phyloP scores from a whole-genome alignment of 805 yeast species.

The Suhomyces pyralidae region DNA sequence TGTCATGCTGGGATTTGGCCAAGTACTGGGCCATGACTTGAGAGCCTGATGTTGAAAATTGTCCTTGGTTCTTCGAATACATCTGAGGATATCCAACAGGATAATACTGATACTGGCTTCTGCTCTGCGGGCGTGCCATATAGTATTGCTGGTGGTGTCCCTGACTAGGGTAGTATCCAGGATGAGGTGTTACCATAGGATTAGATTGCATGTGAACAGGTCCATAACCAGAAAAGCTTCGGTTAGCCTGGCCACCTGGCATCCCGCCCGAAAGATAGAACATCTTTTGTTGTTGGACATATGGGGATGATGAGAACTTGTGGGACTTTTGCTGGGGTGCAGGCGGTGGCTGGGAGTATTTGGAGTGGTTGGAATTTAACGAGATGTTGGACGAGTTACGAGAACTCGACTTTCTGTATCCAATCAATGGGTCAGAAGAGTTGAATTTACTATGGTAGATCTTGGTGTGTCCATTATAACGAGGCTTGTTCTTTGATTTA shows the following conservation, averaged over 20 bases:
- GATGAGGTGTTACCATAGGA: slow-evolving; percentile 1
- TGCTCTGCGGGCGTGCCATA: slow-evolving; percentile 8
- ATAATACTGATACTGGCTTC: slow-evolving; percentile 2
- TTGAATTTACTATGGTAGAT: slow-evolving; percentile 13
- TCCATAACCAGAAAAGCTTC: slow-evolving; percentile 4
- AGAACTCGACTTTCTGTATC: slow-evolving; percentile 11
- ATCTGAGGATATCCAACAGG: slow-evolving; percentile 5
- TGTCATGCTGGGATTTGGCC: slow-evolving; percentile 68
- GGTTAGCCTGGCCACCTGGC: not conserved
- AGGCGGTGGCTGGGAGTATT: slow-evolving; percentile 12
- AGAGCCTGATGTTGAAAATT: slow-evolving; percentile 47
- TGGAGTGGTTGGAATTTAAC: slow-evolving; percentile 12
- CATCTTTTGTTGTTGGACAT: slow-evolving; percentile 9
- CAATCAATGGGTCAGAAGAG: slow-evolving; percentile 22
- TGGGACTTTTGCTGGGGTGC: slow-evolving; percentile 5
- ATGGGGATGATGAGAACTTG: slow-evolving; percentile 8
- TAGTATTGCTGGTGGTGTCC: slow-evolving; percentile 5
- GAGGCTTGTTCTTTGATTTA: slow-evolving; percentile 1
- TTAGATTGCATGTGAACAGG: slow-evolving; percentile 1
- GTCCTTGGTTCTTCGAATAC: slow-evolving; percentile 5
- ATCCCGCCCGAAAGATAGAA: slow-evolving; percentile 9
- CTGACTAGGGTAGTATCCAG: slow-evolving; percentile 11
- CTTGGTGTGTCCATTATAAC: slow-evolving; percentile 14
- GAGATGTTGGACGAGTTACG: slow-evolving; percentile 19
- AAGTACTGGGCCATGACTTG: slow-evolving; percentile 77